A percentile compares a stretch with the other conserved stretches of the same genome.
These are phyloP conservation scores for Ustilago sp. DNA, from an alignment of 1,284 basidiomycete genomes.

Conservation along the genomic window DNA sequence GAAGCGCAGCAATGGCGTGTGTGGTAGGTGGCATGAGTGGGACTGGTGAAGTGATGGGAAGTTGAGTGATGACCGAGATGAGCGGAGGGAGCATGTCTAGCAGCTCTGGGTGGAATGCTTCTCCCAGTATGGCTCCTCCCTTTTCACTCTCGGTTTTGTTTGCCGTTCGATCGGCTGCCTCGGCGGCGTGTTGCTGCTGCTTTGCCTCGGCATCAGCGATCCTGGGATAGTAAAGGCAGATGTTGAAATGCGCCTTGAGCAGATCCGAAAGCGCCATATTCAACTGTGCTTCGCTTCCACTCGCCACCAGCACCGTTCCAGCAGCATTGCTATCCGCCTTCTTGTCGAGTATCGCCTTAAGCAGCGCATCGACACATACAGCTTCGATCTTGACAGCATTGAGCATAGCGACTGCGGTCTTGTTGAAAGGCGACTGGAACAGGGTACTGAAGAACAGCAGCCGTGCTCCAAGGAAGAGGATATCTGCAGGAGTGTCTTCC, in stretches of 20 bases:
- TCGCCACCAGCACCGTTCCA: conserved; percentile 21
- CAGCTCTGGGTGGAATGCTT: conserved; percentile 43
- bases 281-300: conserved; percentile 42
- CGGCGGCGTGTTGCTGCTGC: conserved; percentile 18
- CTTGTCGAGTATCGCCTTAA: conserved; percentile 28
- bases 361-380: conserved; percentile 29
- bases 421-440: conserved; percentile 60
- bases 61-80: conserved; percentile 37
- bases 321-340: conserved; percentile 12
- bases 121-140: conserved; percentile 33
- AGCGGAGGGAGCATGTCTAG: conserved; percentile 51
- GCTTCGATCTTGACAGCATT: conserved; percentile 41
- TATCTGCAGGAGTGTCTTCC: conserved; percentile 43
- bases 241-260: conserved; percentile 63
- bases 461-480: conserved; percentile 56
- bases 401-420: conserved; percentile 47
- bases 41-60: conserved; percentile 28
- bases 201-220: conserved; percentile 35
- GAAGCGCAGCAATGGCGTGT: conserved; percentile 59
- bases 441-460: conserved; percentile 65
- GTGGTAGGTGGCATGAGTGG: conserved; percentile 57
- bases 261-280: conserved; percentile 53
- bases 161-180: conserved; percentile 1
- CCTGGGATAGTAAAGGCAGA: conserved; percentile 61
- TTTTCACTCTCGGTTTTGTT: background rate